Evolutionary conservation across 169 alveolate genomes (phyloP), one percentile per base, ranked within the genome.

Genomic region (Miamiensis avidus): DNA sequence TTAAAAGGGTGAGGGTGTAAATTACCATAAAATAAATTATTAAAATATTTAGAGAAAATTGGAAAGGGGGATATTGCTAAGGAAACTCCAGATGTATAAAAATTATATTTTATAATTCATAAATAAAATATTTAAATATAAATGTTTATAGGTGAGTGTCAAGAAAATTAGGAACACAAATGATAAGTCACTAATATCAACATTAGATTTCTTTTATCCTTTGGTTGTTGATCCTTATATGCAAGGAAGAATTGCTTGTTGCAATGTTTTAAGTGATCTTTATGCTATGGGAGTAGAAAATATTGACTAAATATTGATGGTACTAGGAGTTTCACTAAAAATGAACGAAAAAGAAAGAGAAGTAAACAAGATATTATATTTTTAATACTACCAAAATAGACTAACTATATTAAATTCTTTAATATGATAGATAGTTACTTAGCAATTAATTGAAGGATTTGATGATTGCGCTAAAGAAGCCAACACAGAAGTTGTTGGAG

Each of bases 151-250:
- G 69, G 69, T 49, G 82, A 88, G 95, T 72, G 89, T 89, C 20
- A 92, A 85, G 6, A 84, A 91, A 28, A 64, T 78, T 26, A 84
- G 88, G 29, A 83, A 79, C 64, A 79, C 89, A 16, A 32, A 74
- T 25, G 32, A 33, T 49, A 85, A 88, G 6, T 81, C 64, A 33
- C 83, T 93, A 16, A 85, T 92, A 27, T 93, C 96, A 65, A 94
- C 98, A 29, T 92, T 94, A 29, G 98, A 96, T 82, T 96, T 92
- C 90, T 93, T 96, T 79, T 94, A 95, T 74, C 98, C 98, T n/a
- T 76, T 91, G 0, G 95, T 95, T 29, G 95, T 93, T 31, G 93
- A 91, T 85, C 97, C 98, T 28, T 96, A 94, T 87, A 88, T 93
- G 90, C 89, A 94, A 84, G 98, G 98, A 28, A 77, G 94, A 76